Base-by-base conservation (phyloP, 192 early-diverging fungal species). In the Gonapodya prolifera region DNA sequence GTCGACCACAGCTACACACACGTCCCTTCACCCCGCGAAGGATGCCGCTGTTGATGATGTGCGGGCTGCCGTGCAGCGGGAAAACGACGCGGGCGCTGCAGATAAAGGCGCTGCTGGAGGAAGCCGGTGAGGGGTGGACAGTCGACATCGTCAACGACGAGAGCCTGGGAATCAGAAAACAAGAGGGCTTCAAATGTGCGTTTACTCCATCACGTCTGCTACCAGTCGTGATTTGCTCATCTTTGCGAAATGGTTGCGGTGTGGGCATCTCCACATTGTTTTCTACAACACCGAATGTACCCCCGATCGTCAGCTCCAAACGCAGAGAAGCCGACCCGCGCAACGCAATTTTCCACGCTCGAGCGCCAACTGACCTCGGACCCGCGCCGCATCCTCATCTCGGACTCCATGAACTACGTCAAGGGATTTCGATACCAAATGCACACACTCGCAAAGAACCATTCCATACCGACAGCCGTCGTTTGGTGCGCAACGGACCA, bases 381-480 rank as follows among this genome's bases (percentile, higher is more conserved):
- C n/a, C 84, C 86, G 8, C 45, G 45, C 23, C 45, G 45, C 75
- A 87, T 99, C 70, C 91, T 98, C 16, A 95, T 99, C 70, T 94
- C 89, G 2, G 98, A 99, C 79, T 86, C 87, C n/a, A 81, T 97
- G 80, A 99, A 99, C 83, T 98, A 98, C 84, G 98, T 99, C 82
- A 99, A 99, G 86, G 97, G 98, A 1, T 95, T 95, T 80, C 87
- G 98, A 78, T 99, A 98, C 84, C 96, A 98, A 83, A 87, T 98
- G 30, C 96, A 95, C 83, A 95, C 95, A 80, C 84, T 96, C 18
- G 90, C 94, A 0, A 88, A 94, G 30, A 92, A 91, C 45, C 86
- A 95, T 34, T 88, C 91, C 70, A 97, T 96, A 0, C 92, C 97
- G 1, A 91, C 45, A 16, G 45, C 45, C 45, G 45, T 61, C 45